phyloP scores from a whole-genome alignment of 768 basidiomycete genomes.

The Russula brevipes region DNA sequence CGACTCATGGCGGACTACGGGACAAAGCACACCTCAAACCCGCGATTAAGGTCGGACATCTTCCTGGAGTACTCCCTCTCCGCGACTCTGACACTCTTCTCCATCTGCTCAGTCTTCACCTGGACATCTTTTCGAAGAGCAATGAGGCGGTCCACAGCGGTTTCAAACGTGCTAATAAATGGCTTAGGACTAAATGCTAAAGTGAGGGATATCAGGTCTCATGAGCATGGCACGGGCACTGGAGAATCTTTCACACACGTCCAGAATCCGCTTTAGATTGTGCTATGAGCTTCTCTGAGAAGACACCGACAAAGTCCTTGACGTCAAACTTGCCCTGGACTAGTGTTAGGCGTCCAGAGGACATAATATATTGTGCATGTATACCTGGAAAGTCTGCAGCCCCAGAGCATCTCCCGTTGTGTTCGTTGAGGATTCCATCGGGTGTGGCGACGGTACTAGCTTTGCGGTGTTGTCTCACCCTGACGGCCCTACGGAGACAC shows the following conservation, averaged over 20 bases:
- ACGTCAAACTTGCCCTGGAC: slow-evolving; percentile 83
- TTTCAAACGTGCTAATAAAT: slow-evolving; percentile 88
- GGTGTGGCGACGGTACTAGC: background rate
- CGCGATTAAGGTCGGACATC: slow-evolving; percentile 86
- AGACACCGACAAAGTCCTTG: slow-evolving; percentile 78
- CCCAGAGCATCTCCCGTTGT: slow-evolving; percentile 9
- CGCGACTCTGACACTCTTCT: slow-evolving; percentile 81
- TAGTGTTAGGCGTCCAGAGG: background rate
- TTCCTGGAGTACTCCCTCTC: slow-evolving; percentile 94
- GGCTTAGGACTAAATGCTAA: slow-evolving; percentile 92
- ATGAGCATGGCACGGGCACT: background rate
- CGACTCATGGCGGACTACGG: slow-evolving; percentile 3
- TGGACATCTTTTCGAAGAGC: slow-evolving; percentile 87
- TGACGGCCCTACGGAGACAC: background rate
- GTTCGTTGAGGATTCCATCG: slow-evolving; percentile 6
- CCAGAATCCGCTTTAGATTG: slow-evolving; percentile 81
- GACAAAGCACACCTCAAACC: slow-evolving; percentile 72
- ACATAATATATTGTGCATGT: background rate
- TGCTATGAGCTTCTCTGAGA: slow-evolving; percentile 83
- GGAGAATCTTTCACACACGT: slow-evolving; percentile 48
- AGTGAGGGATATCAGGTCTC: background rate
- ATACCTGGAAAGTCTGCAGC: slow-evolving; percentile 24
- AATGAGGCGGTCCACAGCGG: slow-evolving; percentile 83
- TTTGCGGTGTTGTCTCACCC: background rate
- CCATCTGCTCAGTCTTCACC: slow-evolving; percentile 83